Base-by-base conservation (phyloP, 1,139 yeast genomes). In the Debaryomycetaceae sp. region DNA sequence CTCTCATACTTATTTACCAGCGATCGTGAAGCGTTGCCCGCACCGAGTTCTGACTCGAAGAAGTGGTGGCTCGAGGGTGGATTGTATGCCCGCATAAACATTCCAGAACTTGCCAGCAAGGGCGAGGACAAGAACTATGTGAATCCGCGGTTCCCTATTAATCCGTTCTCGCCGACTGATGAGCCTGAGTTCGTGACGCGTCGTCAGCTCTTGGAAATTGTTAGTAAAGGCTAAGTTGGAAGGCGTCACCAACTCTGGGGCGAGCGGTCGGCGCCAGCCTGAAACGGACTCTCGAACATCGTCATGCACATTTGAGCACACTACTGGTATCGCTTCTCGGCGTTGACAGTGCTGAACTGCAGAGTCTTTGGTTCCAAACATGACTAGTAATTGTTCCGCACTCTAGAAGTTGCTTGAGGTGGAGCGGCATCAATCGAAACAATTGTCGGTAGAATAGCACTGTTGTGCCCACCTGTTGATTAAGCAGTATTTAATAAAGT, bases 41-140 rank as follows among this genome's bases (percentile, higher is more conserved):
- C 95, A 0, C 98, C 98, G 13, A 80, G 94, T 37, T 73, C 92
- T 0, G 95, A 83, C 32, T 51, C 60, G 11, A 58, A 68, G 21
- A 83, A 85, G 51, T 90, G 98, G 98, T 90, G 98, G 98, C 63
- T 85, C 23, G 77, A 76, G 12, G 77, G 77, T 7, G 90, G 92
- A 0, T 71, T 71, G 38, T 67, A 80, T 5, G 90, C 87, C 2
- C 83, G 77, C 45, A 78, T 87, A 4, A 46, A 50, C 4, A 64
- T 73, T 12, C 54, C 60, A 3, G 67, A 63, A 32, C 43, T 67
- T 26, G 56, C 49, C 15, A 39, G 41, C 22, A 49, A 57, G 7
- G 38, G 61, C 3, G 58, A 51, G 15, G 55, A 55, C 24, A 44
- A 47, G 45, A 32, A 39, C 30, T 57, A 70, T 2, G 58, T 86